Conservation (phyloP, 1,139 yeast genomes). For the Scheffersomyces insectosa region DNA sequence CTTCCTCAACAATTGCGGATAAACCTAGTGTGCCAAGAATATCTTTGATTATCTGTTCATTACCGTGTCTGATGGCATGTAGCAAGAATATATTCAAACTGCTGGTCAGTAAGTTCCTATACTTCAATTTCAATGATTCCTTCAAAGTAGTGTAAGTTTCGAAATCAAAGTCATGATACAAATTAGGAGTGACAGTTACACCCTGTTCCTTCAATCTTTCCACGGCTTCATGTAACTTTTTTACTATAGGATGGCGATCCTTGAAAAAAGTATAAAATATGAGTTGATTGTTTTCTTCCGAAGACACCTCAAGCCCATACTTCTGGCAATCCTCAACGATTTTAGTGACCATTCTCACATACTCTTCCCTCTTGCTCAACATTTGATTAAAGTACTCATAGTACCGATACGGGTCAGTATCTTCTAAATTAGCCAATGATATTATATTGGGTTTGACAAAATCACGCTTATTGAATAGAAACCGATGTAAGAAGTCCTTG, state of each 20-base stretch:
- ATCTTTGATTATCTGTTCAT: conserved; percentile 9
- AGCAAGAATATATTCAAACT: conserved; percentile 25
- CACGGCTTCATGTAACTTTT: conserved; percentile 8
- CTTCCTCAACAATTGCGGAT: neutral
- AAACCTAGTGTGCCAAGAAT: conserved; percentile 3
- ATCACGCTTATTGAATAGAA: conserved; percentile 21
- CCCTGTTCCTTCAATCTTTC: conserved; percentile 1
- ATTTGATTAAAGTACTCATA: conserved; percentile 15
- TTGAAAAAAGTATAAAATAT: conserved; percentile 31
- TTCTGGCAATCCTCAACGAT: conserved; percentile 29
- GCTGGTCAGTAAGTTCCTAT: conserved; percentile 10
- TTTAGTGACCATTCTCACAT: conserved; percentile 21
- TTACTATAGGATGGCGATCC: conserved; percentile 25
- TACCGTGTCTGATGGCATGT: conserved; percentile 27
- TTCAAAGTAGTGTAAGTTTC: conserved; percentile 18
- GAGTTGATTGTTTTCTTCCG: conserved; percentile 30
- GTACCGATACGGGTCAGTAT: conserved; percentile 3
- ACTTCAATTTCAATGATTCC: neutral
- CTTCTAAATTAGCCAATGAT: conserved; percentile 11
- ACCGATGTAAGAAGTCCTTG: conserved; percentile 33
- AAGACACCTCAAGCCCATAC: conserved; percentile 28
- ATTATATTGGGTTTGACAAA: conserved; percentile 24
- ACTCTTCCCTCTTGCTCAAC: conserved; percentile 18
- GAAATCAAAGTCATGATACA: conserved; percentile 19
- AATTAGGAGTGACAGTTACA: neutral